Evolutionary conservation across 108 stramenopile genomes (phyloP).

Genomic region (Bacterosira constricta): DNA sequence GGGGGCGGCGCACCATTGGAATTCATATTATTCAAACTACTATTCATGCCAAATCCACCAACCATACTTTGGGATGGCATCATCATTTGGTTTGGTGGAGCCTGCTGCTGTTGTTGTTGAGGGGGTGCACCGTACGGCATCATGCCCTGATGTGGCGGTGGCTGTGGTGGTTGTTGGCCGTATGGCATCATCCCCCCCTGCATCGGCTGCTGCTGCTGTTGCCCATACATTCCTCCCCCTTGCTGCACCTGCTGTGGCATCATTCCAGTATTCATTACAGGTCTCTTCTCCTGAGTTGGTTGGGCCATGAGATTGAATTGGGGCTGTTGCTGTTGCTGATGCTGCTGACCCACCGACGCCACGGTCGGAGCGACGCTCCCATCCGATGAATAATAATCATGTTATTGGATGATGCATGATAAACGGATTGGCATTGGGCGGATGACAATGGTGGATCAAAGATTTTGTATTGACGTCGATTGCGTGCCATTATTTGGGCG

Average conservation of each 20-base stretch:
- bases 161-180: slow-evolving; percentile 18
- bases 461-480: too few species aligned
- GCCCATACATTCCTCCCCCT: neutral
- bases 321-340: slow-evolving; percentile 11
- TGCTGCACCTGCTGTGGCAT: too few species aligned
- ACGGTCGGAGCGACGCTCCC: neutral
- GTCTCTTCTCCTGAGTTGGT: neutral
- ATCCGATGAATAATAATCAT: too few species aligned
- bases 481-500: too few species aligned
- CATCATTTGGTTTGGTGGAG: slow-evolving; percentile 12
- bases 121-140: neutral
- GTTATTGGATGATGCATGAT: too few species aligned
- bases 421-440: too few species aligned
- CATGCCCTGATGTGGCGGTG: neutral
- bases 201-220: slow-evolving; percentile 28
- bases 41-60: neutral
- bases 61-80: slow-evolving; percentile 16
- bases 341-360: neutral
- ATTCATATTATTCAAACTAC: neutral
- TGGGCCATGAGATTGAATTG: slow-evolving; percentile 17
- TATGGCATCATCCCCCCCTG: slow-evolving; percentile 24
- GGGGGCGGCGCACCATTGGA: neutral
- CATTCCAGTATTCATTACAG: slow-evolving; percentile 34
- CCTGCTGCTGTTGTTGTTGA: neutral
- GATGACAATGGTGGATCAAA: too few species aligned